Evolutionary conservation across 805 yeast species (phyloP), one percentile per base, ranked within the genome.

Genomic region (Zygosaccharomyces lentus): DNA sequence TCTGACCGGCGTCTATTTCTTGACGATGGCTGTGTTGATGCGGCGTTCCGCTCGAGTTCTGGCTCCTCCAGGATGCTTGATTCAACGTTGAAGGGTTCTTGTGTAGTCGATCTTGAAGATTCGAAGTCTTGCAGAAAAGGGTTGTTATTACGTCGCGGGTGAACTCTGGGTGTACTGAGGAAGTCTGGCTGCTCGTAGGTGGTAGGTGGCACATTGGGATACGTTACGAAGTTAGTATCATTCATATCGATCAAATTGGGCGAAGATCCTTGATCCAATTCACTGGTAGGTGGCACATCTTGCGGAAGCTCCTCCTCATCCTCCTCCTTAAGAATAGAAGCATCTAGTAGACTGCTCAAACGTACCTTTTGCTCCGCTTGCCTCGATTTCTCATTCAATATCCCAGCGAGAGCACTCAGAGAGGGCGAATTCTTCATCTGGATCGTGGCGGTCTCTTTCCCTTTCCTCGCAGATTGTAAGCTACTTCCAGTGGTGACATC

Each of bases 351-450:
- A 34, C 46, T 45, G 37, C 51, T 49, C 8, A 50, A 37, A 25
- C 53, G 52, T 49, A 50, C 55, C 37, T 51, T 57, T 31, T 48
- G 53, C 30, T 58, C 66, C 13, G 66, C 64, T 37, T 49, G 55
- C 25, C 59, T 62, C 4, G 67, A 59, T 35, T 68, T 70, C 43
- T 66, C 68, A 45, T 66, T 70, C 31, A 72, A 54, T 21, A 71
- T 63, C 30, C 65, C 64, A 1, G 74, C 73, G n/a, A 72, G 49
- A 0, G 74, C 75, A 47, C 72, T 66, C 30, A 72, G 56, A 0
- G 74, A 70, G 2, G 76, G 76, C 2, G 75, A 71, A 17, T 71
- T 62, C 3, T 73, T 68, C 66, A 71, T 68, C 32, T 66, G 65
- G 15, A 65, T 55, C 7, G 65, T 61, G n/a, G 43, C 45, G 2